Evolutionary conservation across 768 basidiomycete genomes (phyloP), one percentile per base, ranked within the genome.

Genomic region (Russula earlei): DNA sequence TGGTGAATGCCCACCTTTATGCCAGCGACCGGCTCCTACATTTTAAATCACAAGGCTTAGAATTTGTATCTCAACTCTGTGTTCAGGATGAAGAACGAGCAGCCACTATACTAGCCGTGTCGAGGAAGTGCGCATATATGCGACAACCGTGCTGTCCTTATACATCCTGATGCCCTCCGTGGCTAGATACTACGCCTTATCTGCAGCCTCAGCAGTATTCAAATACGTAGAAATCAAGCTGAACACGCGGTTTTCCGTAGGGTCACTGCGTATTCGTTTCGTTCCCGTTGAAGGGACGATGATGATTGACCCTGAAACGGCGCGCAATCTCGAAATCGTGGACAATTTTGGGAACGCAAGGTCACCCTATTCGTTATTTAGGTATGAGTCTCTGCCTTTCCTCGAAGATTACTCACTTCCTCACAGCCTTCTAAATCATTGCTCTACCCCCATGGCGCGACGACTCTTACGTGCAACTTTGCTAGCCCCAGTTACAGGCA

Each of bases 261-360:
- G 71, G 4, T 90, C 90, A 9, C 72, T 92, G 22, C 77, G 83
- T 33, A 89, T 92, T 52, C 76, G 81, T 20, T 93, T 87, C 64
- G 73, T 80, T 1, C 81, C 87, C 2, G 83, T 88, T 0, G 89
- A 94, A 66, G 94, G 94, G 0, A 94, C 91, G 0, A 89, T 97
- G 87, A 79, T 96, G 78, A 87, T 99, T 60, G 96, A 98, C 65
- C 77, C 83, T 0, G 93, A 93, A 58, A 92, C 88, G 0, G 89
- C 83, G 3, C 79, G 80, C 40, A 93, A 95, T 67, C 77, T 99
- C 6, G 96, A 99, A 66, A 75, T 99, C 2, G 86, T 95, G 15
- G 80, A 75, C 9, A 98, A 94, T 66, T 77, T 82, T 64, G 67
- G 81, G 5, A 72, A 71, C 44, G 82, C 79, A 62, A 89, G 82